Evolutionary conservation across 257 asterid species (phyloP), one percentile per base, ranked within the genome.

Genomic region (Capsicum pubescens): DNA sequence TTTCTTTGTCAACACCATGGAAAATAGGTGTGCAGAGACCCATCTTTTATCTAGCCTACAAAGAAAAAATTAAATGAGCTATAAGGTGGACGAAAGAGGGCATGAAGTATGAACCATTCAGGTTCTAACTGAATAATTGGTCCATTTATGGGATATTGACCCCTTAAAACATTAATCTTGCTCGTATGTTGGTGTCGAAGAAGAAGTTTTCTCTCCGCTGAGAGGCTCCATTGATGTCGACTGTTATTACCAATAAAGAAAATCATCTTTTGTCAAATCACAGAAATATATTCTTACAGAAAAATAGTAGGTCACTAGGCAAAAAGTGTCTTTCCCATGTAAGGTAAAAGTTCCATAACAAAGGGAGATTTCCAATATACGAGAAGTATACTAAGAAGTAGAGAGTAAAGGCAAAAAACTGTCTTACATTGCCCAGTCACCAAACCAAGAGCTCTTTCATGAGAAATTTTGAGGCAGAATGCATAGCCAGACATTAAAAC

Each of bases 11-110:
- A 97, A 90, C 85, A 88, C 83, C 55, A 90, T 84, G 21, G 99
- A 97, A 57, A 97, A 91, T 55, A 97, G 91, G 88, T 97, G 99
- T 64, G 98, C 97, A 80, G 98, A 91, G 56, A 95, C 93, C 99
- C 99, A 97, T 61, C 99, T 98, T 89, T 97, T 97, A 39, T 97
- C 98, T 89, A 97, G 95, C 94, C 99, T 94, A 84, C 72, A 86
- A 77, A 39, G 71, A 55, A 19, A 67, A 76, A 9, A 8, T 54
- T 70, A 83, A 39, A 19, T 78, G 71, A 82, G 52, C 48, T 12
- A 19, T 67, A 60, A 19, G 82, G 55, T 61, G 48, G 9, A 60
- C 12, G 16, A 69, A 74, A 58, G 12, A 36, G 57, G 82, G 10
- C 46, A 32, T 57, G 52, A 84, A 48, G 81, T 48, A 86, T 39